Percentiles rank a stretch among this genome's conserved stretches.
phyloP scores from a whole-genome alignment of 2,329 filamentous ascomycete species.

The Aspergillus clavatus region DNA sequence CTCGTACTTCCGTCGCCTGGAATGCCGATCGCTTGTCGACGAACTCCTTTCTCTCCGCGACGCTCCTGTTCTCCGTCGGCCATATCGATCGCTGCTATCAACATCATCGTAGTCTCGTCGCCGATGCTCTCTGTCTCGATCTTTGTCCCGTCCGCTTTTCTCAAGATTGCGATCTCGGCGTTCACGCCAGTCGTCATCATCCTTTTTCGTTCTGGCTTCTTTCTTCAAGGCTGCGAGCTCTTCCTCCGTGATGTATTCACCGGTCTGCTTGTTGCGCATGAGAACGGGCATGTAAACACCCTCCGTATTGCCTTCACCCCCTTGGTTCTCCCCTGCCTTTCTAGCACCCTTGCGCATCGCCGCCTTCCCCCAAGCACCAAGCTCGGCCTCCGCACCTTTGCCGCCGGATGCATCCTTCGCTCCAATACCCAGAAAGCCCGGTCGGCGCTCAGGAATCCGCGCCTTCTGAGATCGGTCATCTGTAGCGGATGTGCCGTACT shows the following conservation, averaged over 20 bases:
- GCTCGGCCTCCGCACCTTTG: slow-evolving; percentile 57
- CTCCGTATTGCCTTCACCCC: slow-evolving; percentile 34
- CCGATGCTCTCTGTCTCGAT: slow-evolving; percentile 30
- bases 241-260: slow-evolving; percentile 59
- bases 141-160: slow-evolving; percentile 33
- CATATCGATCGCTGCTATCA: slow-evolving; percentile 31
- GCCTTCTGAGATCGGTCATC: slow-evolving; percentile 52
- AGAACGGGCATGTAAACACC: slow-evolving; percentile 59
- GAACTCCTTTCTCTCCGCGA: slow-evolving; percentile 36
- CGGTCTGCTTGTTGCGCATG: slow-evolving; percentile 58
- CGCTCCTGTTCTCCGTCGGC: slow-evolving; percentile 36
- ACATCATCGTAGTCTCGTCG: slow-evolving; percentile 31
- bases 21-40: slow-evolving; percentile 32
- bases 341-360: slow-evolving; percentile 53
- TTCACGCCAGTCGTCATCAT: slow-evolving; percentile 42
- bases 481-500: slow-evolving; percentile 40
- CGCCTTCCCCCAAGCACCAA: slow-evolving; percentile 73
- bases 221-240: slow-evolving; percentile 52
- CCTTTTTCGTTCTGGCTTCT: slow-evolving; percentile 43
- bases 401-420: slow-evolving; percentile 68
- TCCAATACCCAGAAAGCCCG: slow-evolving; percentile 80
- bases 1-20: slow-evolving; percentile 33
- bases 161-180: slow-evolving; percentile 42
- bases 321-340: slow-evolving; percentile 48
- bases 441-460: slow-evolving; percentile 63